These are phyloP conservation scores for Scheffersomyces quercinus DNA, from an alignment of 1,139 yeast species.

Conservation along the genomic window DNA sequence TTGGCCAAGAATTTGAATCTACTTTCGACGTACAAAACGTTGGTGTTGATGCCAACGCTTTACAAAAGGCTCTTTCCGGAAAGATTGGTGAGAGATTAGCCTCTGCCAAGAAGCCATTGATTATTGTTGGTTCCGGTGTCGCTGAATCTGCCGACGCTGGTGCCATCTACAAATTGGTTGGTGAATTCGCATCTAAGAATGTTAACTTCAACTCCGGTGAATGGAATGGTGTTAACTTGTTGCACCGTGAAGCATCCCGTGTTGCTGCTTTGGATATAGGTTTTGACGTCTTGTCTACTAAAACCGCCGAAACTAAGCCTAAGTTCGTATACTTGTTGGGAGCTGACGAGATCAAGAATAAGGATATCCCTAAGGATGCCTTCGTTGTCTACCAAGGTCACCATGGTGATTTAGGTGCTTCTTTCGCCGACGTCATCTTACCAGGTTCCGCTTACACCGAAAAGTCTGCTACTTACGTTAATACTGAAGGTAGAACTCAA, in stretches of 20 bases:
- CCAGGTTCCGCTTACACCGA: constrained; percentile 93
- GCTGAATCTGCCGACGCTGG: constrained; percentile 67
- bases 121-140: constrained; percentile 81
- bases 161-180: constrained; percentile 62
- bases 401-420: constrained; percentile 90
- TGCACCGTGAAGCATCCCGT: constrained; percentile 86
- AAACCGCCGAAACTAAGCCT: constrained; percentile 54
- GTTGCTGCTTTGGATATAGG: constrained; percentile 87
- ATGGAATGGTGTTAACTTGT: constrained; percentile 82
- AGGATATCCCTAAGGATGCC: constrained; percentile 79
- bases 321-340: constrained; percentile 80
- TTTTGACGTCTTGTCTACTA: constrained; percentile 58
- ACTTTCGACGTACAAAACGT: constrained; percentile 68
- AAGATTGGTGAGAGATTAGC: constrained; percentile 69
- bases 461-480: constrained; percentile 83
- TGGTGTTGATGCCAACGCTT: constrained; percentile 61
- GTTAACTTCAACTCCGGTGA: constrained; percentile 64
- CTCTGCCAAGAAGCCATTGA: constrained; percentile 71
- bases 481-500: constrained; percentile 90
- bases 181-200: constrained; percentile 61
- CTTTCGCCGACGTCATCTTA: constrained; percentile 81
- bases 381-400: constrained; percentile 91
- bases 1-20: constrained; percentile 78
- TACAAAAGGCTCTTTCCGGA: constrained; percentile 64
- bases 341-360: constrained; percentile 75